Conservation (phyloP, 2,329 filamentous ascomycete genomes). For the Verticillium alfalfae region DNA sequence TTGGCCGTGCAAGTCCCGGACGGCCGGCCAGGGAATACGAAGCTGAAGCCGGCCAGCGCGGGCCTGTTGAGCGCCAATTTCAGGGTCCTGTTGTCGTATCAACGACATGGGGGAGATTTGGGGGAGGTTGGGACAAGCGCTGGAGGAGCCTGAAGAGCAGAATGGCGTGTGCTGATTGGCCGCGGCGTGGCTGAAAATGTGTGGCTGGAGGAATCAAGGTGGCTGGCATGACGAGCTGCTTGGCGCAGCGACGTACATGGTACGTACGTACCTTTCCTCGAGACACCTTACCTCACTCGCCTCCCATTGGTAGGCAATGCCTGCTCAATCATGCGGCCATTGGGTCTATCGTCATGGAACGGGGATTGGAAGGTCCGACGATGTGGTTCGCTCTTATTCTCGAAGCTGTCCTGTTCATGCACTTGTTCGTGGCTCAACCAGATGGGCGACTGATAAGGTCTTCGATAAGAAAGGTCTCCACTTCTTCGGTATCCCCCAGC, state of each 20-base stretch:
- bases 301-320: not conserved
- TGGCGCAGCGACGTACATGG: not conserved
- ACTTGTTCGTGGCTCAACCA: no score
- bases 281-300: not conserved
- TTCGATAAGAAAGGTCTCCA: no score
- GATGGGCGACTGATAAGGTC: no score
- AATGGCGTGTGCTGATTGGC: slow-evolving; percentile 7
- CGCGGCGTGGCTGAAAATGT: not conserved
- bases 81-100: not conserved
- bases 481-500: no score
- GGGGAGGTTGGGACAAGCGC: slow-evolving; percentile 3
- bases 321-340: not conserved
- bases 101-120: not conserved
- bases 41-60: not conserved
- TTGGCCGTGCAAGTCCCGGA: not conserved
- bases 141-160: not conserved
- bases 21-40: not conserved
- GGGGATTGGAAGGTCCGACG: not conserved
- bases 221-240: slow-evolving; percentile 6
- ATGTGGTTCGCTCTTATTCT: not conserved
- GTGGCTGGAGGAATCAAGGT: slow-evolving; percentile 11
- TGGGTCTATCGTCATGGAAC: not conserved
- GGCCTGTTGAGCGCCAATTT: not conserved
- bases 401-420: not conserved
- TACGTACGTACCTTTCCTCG: not conserved